Evolutionary conservation across 2,329 filamentous ascomycete genomes (phyloP).

Genomic region (Tolypocladium tropicale): DNA sequence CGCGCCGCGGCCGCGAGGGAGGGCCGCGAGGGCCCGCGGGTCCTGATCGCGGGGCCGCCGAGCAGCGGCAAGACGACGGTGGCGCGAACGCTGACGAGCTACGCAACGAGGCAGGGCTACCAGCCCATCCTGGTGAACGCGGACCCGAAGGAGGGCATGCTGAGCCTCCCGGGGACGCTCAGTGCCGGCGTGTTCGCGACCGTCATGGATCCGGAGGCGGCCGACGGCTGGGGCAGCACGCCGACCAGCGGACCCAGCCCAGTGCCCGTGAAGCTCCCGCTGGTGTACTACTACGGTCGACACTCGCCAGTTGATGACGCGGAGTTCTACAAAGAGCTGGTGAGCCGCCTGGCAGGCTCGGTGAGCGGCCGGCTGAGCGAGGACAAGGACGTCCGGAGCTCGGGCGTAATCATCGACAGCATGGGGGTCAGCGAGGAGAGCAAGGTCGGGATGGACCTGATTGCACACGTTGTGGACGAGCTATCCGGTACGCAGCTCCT

Average conservation of each 20-base stretch:
- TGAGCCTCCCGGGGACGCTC: slow-evolving; percentile 70
- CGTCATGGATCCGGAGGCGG: slow-evolving; percentile 68
- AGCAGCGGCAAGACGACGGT: slow-evolving; percentile 77
- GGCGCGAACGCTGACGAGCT: slow-evolving; percentile 65
- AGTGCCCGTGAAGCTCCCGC: slow-evolving; percentile 81
- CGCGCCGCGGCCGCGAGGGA: slow-evolving; percentile 48
- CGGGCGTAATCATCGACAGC: slow-evolving; percentile 81
- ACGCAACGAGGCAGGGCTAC: slow-evolving; percentile 62
- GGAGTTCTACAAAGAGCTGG: slow-evolving; percentile 61
- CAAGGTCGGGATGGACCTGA: slow-evolving; percentile 60
- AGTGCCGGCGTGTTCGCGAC: slow-evolving; percentile 81
- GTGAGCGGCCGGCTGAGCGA: slow-evolving; percentile 69
- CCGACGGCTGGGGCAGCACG: slow-evolving; percentile 81
- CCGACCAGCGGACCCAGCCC: slow-evolving; percentile 84
- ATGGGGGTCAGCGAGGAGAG: slow-evolving; percentile 58
- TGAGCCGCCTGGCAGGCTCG: slow-evolving; percentile 67
- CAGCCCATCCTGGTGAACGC: slow-evolving; percentile 79
- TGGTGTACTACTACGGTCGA: slow-evolving; percentile 83
- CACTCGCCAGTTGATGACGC: slow-evolving; percentile 62
- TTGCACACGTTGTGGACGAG: slow-evolving; percentile 62
- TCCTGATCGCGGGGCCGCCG: slow-evolving; percentile 71
- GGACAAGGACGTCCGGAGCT: slow-evolving; percentile 57
- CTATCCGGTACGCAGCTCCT: slow-evolving; percentile 30
- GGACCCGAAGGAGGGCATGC: slow-evolving; percentile 70
- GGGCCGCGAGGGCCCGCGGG: slow-evolving; percentile 56